A percentile compares a stretch with the other conserved stretches of the same genome.
These are phyloP conservation scores for Penicillium ochrochloron DNA, from an alignment of 495 filamentous ascomycete species.

Conservation along the genomic window DNA sequence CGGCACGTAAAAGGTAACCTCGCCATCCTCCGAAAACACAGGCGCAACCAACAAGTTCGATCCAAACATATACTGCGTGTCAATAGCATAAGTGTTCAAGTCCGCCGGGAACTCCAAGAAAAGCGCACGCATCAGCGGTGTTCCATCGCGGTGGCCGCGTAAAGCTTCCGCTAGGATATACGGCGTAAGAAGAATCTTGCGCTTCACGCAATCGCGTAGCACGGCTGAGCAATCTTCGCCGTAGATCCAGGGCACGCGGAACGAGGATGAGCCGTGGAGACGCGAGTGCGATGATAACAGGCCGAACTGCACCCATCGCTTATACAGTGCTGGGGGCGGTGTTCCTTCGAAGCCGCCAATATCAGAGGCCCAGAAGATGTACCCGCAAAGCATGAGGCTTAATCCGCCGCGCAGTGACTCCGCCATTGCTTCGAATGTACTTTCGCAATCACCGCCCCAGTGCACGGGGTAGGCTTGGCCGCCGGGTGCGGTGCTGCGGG, in stretches of 20 bases:
- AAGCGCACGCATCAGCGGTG: conserved; percentile 63
- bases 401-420: conserved; percentile 74
- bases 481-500: conserved; percentile 67
- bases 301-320: conserved; percentile 76
- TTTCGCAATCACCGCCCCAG: conserved; percentile 73
- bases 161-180: conserved; percentile 63
- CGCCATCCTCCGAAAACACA: conserved; percentile 61
- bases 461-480: conserved; percentile 70
- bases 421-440: conserved; percentile 72
- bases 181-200: conserved; percentile 67
- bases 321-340: conserved; percentile 71
- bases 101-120: conserved; percentile 70
- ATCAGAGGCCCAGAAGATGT: conserved; percentile 71
- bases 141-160: conserved; percentile 46
- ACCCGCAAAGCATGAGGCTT: conserved; percentile 66
- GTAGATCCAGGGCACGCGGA: conserved; percentile 74
- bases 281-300: conserved; percentile 70
- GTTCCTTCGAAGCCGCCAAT: conserved; percentile 76
- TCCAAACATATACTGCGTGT: conserved; percentile 71
- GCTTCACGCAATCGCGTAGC: conserved; percentile 59
- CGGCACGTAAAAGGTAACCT: conserved; percentile 67
- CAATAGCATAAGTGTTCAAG: conserved; percentile 63
- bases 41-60: conserved; percentile 62
- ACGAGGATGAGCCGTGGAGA: conserved; percentile 67
- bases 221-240: conserved; percentile 65